Percentiles rank a stretch among this genome's conserved stretches.
phyloP scores from a whole-genome alignment of 208 protist genomes.

The Tritrichomonas foetus region DNA sequence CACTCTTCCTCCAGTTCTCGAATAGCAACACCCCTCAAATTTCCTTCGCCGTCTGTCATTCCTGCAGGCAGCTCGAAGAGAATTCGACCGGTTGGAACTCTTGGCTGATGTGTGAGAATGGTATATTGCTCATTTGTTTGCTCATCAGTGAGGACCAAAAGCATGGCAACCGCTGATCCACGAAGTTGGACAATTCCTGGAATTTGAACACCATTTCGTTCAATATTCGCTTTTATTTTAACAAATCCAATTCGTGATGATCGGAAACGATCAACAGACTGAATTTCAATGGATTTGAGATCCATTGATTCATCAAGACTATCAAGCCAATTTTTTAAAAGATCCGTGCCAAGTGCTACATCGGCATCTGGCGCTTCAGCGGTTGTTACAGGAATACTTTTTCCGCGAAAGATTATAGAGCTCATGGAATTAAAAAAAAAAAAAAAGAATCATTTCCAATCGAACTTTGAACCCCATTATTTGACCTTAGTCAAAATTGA shows the following conservation, averaged over 20 bases:
- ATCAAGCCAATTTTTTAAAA: not conserved
- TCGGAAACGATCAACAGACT: not conserved
- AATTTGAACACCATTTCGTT: not conserved
- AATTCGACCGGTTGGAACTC: not conserved
- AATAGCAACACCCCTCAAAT: slow-evolving; percentile 17
- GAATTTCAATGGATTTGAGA: not conserved
- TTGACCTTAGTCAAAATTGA: no score
- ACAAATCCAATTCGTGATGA: not conserved
- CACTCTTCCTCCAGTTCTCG: slow-evolving; percentile 10
- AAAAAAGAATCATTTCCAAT: no score
- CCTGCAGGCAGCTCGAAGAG: not conserved
- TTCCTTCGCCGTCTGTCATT: not conserved
- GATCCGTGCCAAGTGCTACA: not conserved
- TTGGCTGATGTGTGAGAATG: not conserved
- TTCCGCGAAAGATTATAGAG: not conserved
- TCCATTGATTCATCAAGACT: not conserved
- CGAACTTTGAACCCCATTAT: no score
- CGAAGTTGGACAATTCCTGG: not conserved
- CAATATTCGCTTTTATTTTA: not conserved
- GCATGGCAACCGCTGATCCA: not conserved
- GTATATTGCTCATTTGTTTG: not conserved
- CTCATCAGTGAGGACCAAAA: not conserved
- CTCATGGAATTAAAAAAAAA: not conserved
- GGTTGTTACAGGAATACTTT: not conserved
- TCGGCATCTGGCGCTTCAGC: not conserved